A percentile compares a stretch with the other conserved stretches of the same genome.
These are phyloP conservation scores for Mycena sanguinolenta DNA, from an alignment of 768 basidiomycete species.

Conservation along the genomic window DNA sequence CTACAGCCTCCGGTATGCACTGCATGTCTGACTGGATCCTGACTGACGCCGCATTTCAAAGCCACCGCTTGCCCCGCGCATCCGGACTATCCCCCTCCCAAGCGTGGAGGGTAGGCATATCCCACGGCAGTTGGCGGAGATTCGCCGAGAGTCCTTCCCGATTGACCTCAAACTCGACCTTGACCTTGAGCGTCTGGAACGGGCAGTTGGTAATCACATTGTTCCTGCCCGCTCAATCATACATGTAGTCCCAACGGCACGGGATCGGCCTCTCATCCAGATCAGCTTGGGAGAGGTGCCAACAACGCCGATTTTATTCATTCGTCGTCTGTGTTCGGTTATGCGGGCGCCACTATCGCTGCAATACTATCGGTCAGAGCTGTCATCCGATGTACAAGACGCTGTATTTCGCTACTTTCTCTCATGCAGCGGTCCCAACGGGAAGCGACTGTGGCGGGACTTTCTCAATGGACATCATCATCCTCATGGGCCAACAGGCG, in stretches of 20 bases:
- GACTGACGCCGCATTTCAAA: neutral
- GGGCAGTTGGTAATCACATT: neutral
- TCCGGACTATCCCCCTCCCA: neutral
- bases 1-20: constrained; percentile 11
- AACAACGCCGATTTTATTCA: neutral
- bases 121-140: neutral
- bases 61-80: neutral
- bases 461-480: constrained; percentile 1
- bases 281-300: neutral
- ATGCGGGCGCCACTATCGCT: neutral
- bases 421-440: neutral
- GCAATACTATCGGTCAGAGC: neutral
- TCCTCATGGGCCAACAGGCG: neutral
- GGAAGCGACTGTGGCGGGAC: neutral
- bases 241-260: neutral
- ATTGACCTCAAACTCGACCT: neutral
- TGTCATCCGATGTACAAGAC: neutral
- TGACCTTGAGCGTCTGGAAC: neutral
- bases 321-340: neutral
- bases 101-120: neutral
- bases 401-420: neutral
- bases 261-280: neutral
- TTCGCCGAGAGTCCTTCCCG: neutral
- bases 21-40: neutral
- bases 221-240: neutral